Conservation (phyloP, 768 basidiomycete genomes). For the Mycena alexandri region DNA sequence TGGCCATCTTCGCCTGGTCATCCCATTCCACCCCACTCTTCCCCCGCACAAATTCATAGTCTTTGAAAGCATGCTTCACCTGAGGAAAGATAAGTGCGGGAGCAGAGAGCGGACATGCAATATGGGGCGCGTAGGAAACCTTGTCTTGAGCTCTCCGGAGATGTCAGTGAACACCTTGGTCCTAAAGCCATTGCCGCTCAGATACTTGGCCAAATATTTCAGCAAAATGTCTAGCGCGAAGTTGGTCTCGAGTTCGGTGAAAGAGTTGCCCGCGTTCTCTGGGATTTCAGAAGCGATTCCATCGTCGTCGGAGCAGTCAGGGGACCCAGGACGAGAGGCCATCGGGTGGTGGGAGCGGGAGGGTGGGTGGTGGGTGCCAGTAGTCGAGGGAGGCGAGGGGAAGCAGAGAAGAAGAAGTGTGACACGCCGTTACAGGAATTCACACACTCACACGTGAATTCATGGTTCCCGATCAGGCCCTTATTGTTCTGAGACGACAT, state of each 20-base stretch:
- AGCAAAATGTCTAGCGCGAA: constrained; percentile 4
- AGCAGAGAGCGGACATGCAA: not conserved
- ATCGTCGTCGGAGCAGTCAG: not conserved
- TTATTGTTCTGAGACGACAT: too few relatives aligned
- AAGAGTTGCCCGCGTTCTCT: not conserved
- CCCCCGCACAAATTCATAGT: constrained; percentile 18
- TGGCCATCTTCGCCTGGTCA: constrained; percentile 16
- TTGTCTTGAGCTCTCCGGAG: not conserved
- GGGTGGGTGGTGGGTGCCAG: constrained; percentile 8
- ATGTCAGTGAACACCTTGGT: constrained; percentile 2
- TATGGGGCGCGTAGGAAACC: constrained; percentile 12
- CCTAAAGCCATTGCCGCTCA: constrained; percentile 21
- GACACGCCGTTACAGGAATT: constrained; percentile 22
- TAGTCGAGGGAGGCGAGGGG: constrained; percentile 9
- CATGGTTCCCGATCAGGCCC: too few relatives aligned
- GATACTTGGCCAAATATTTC: not conserved
- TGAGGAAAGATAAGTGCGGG: constrained; percentile 10
- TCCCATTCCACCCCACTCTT: constrained; percentile 28
- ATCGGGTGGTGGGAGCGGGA: not conserved
- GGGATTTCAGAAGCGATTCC: not conserved
- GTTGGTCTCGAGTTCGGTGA: constrained; percentile 10
- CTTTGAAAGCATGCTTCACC: constrained; percentile 16
- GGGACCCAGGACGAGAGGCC: not conserved
- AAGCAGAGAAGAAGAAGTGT: constrained; percentile 1
- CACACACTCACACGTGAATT: not conserved